Evolutionary conservation across 306 rosid genomes (phyloP).

Genomic region (Carpinus viminea): DNA sequence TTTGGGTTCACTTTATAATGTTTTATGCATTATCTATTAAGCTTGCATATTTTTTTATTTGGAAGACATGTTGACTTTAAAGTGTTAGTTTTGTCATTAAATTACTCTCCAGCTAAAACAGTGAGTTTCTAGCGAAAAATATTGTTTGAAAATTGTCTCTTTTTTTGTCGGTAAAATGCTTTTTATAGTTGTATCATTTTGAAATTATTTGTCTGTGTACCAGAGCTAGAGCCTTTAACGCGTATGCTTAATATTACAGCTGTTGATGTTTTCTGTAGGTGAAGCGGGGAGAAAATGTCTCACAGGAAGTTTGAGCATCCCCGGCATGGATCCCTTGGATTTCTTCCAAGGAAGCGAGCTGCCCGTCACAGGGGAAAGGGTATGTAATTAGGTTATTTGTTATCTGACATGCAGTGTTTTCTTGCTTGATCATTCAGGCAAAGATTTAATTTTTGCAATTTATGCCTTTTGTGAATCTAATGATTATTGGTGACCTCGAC

Average conservation of each 20-base stretch:
- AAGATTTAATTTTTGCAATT: background rate
- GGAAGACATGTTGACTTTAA: too few relatives aligned
- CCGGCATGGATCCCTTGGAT: constrained; percentile 85
- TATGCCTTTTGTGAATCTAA: background rate
- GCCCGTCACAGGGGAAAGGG: constrained; percentile 86
- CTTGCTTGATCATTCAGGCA: background rate
- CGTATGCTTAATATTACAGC: too few relatives aligned
- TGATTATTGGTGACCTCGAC: background rate
- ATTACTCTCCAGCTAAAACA: too few relatives aligned
- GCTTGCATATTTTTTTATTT: too few relatives aligned
- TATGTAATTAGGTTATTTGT: background rate
- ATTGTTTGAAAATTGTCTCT: too few relatives aligned
- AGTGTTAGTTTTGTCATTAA: too few relatives aligned
- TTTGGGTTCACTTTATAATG: background rate
- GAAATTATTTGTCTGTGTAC: too few relatives aligned
- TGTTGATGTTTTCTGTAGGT: background rate
- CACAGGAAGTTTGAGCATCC: constrained; percentile 95
- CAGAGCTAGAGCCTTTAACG: too few relatives aligned
- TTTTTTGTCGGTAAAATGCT: too few relatives aligned
- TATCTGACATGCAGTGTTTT: background rate
- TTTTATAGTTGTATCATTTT: too few relatives aligned
- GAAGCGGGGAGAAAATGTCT: constrained; percentile 58
- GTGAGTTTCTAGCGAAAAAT: too few relatives aligned
- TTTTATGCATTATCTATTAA: background rate
- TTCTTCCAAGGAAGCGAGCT: constrained; percentile 87